Conservation (phyloP, 306 rosid species). For the Trichosanthes cucumerina region DNA sequence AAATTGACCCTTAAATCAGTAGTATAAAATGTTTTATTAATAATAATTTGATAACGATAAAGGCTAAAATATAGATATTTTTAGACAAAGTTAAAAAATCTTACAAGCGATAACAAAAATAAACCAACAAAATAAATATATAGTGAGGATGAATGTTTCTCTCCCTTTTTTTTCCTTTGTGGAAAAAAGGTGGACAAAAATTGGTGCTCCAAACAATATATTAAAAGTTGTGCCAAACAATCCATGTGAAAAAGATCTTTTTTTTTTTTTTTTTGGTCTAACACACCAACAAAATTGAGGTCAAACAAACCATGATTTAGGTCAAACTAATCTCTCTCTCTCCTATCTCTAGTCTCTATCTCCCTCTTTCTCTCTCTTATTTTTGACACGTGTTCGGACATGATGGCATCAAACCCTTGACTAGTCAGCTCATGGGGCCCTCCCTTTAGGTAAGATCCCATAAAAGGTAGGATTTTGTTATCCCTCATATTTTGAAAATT, state of each 20-base stretch:
- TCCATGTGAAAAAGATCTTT: conserved; percentile 1
- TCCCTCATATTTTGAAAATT: neutral
- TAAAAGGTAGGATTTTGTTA: neutral
- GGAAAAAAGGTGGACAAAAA: neutral
- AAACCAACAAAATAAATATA: neutral
- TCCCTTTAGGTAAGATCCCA: neutral
- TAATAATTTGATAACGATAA: neutral
- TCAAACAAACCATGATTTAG: neutral
- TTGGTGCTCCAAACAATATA: neutral
- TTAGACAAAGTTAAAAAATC: neutral
- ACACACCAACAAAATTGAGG: neutral
- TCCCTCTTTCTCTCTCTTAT: neutral
- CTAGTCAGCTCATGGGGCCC: neutral
- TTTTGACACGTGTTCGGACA: neutral
- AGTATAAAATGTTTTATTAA: too few relatives aligned
- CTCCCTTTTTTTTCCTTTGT: neutral
- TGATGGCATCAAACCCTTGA: neutral
- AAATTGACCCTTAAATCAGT: too few relatives aligned
- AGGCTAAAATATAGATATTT: neutral
- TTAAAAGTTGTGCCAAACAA: neutral
- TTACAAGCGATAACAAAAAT: neutral
- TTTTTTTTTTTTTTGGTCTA: neutral
- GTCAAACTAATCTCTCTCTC: neutral
- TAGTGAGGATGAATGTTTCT: neutral
- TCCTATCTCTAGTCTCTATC: neutral